Evolutionary conservation across 179 eudicot genomes (phyloP).

Genomic region (Vitellaria paradoxa): DNA sequence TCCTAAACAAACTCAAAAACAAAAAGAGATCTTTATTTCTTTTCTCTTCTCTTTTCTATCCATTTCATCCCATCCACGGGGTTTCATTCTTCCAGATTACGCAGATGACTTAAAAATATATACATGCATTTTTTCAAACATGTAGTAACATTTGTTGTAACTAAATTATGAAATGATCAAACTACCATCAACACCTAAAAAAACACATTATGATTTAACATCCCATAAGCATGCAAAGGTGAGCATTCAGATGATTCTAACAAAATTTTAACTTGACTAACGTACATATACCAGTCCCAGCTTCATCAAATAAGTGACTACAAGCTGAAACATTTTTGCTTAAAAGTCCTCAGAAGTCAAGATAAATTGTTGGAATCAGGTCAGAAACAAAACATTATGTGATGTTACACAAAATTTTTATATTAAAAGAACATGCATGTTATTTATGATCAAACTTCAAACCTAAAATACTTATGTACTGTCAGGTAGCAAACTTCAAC

Average conservation of each 20-base stretch:
- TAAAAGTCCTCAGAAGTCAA: not conserved
- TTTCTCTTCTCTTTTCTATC: no score
- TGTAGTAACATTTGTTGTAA: not conserved
- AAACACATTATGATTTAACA: not conserved
- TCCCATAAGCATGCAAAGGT: not conserved
- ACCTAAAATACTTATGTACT: not conserved
- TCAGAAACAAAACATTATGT: not conserved
- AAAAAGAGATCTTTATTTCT: no score
- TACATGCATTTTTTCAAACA: not conserved
- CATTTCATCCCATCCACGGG: no score
- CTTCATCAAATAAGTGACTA: not conserved
- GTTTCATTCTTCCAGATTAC: not conserved
- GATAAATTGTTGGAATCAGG: not conserved
- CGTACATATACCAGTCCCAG: not conserved
- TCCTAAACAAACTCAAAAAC: no score
- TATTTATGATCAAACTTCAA: not conserved
- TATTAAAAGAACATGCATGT: not conserved
- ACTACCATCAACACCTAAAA: not conserved
- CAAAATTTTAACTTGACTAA: not conserved
- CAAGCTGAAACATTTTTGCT: not conserved
- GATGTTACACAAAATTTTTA: not conserved
- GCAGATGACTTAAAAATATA: not conserved
- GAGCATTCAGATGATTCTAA: not conserved
- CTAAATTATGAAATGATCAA: not conserved
- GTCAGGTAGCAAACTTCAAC: not conserved